These are phyloP conservation scores for Tylopilus sp. DNA, from an alignment of 1,284 basidiomycete species.

Conservation along the genomic window DNA sequence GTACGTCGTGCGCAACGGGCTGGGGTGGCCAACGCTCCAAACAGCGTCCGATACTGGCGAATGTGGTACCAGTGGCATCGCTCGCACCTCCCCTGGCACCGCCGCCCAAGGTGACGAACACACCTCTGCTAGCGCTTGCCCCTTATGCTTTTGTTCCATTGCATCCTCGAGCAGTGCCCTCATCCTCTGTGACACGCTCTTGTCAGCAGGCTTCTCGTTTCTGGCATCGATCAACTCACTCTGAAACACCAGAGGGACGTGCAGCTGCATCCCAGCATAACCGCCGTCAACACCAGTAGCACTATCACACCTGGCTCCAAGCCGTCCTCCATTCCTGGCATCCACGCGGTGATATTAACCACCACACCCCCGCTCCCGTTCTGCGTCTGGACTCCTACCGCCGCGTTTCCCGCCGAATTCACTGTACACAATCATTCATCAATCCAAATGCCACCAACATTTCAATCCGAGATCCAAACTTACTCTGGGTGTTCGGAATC, in stretches of 20 bases:
- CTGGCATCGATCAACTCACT: slow-evolving; percentile 9
- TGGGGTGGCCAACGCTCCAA: slow-evolving; percentile 1
- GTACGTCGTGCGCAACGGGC: slow-evolving; percentile 6
- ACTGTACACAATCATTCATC: slow-evolving; percentile 7
- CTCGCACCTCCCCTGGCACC: no score
- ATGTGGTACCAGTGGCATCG: background rate
- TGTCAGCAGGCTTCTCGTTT: slow-evolving; percentile 5
- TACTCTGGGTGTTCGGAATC: slow-evolving; percentile 12
- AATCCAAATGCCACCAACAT: slow-evolving; percentile 4
- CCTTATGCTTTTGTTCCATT: background rate
- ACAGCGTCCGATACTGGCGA: slow-evolving; percentile 7
- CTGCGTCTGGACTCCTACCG: background rate
- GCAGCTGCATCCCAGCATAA: slow-evolving; percentile 5
- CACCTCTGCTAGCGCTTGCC: background rate
- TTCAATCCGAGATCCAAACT: slow-evolving; percentile 1
- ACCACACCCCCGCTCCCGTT: slow-evolving; percentile 5
- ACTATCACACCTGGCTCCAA: slow-evolving; percentile 2
- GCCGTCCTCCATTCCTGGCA: background rate
- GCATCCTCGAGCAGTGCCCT: background rate
- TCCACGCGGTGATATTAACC: slow-evolving; percentile 11
- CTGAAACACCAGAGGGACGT: slow-evolving; percentile 14
- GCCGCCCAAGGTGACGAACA: background rate
- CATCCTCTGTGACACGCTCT: slow-evolving; percentile 3
- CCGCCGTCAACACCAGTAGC: slow-evolving; percentile 3
- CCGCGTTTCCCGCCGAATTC: background rate